Percentiles rank a stretch among this genome's conserved stretches.
Evolutionary conservation across 176 grass and related monocot genomes (phyloP).

Genomic region (Pontederia crassipes): DNA sequence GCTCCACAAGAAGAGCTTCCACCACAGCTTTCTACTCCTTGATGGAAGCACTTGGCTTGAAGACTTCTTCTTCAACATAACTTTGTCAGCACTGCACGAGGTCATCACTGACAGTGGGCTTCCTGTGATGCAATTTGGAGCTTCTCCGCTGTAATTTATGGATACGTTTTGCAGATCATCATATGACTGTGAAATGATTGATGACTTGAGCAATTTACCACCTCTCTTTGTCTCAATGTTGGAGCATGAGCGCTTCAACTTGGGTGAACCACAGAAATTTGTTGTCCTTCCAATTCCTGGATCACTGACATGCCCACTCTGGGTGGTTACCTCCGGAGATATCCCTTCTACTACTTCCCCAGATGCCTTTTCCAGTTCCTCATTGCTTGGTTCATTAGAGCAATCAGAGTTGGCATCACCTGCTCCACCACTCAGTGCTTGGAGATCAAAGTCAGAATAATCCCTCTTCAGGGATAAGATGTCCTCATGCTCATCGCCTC

Average conservation of each 20-base stretch:
- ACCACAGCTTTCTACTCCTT: constrained; percentile 56
- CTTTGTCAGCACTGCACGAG: constrained; percentile 50
- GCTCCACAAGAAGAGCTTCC: constrained; percentile 59
- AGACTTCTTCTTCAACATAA: constrained; percentile 50
- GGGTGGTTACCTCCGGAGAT: background rate
- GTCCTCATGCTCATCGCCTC: constrained; percentile 27
- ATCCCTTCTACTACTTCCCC: background rate
- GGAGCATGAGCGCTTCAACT: constrained; percentile 73
- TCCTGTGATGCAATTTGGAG: constrained; percentile 9
- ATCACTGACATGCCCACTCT: background rate
- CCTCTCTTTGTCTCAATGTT: constrained; percentile 77
- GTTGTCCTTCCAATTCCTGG: constrained; percentile 3
- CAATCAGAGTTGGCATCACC: background rate
- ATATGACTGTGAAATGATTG: constrained; percentile 48
- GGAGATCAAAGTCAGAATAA: constrained; percentile 21
- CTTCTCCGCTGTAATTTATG: background rate
- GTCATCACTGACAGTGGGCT: constrained; percentile 54
- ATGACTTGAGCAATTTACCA: constrained; percentile 21
- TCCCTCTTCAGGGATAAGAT: constrained; percentile 20
- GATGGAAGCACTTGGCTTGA: constrained; percentile 76
- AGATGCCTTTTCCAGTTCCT: background rate
- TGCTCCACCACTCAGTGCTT: constrained; percentile 5
- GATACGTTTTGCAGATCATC: constrained; percentile 26
- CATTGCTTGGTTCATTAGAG: background rate
- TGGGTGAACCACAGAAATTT: constrained; percentile 5